phyloP scores from a whole-genome alignment of 1,139 yeast genomes.

The Hyphopichia khmerensis region DNA sequence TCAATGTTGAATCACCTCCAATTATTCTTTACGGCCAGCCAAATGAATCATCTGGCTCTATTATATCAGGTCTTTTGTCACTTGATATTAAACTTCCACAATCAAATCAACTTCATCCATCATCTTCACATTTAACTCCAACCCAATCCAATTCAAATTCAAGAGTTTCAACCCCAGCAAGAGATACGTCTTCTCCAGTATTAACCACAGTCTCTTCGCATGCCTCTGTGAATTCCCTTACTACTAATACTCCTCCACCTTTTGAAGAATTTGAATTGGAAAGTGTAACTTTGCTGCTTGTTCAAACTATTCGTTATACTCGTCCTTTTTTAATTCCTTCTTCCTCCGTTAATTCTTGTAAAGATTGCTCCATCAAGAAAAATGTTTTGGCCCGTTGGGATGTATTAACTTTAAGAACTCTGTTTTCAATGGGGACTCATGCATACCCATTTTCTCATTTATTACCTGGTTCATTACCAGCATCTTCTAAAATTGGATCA shows the following conservation, averaged over 20 bases:
- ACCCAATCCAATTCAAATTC: neutral
- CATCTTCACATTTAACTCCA: neutral
- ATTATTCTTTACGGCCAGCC: conserved; percentile 79
- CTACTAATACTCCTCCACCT: conserved; percentile 7
- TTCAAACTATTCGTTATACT: conserved; percentile 66
- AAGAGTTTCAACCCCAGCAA: neutral
- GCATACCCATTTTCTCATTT: conserved; percentile 94
- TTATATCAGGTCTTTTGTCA: conserved; percentile 70
- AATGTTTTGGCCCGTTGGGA: conserved; percentile 87
- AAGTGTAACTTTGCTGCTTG: conserved; percentile 60
- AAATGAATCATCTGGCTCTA: conserved; percentile 78
- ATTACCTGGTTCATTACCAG: conserved; percentile 87
- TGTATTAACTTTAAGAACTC: conserved; percentile 57
- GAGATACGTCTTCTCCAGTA: neutral
- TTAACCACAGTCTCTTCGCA: conserved; percentile 6
- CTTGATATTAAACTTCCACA: conserved; percentile 16
- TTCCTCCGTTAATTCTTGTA: conserved; percentile 49
- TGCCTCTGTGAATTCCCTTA: conserved; percentile 6
- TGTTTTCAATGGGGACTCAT: conserved; percentile 65
- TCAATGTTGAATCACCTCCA: conserved; percentile 88
- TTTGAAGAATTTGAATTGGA: conserved; percentile 39
- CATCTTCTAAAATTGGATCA: conserved; percentile 63
- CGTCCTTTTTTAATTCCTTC: conserved; percentile 65
- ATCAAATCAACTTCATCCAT: neutral
- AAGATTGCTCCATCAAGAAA: conserved; percentile 52